Evolutionary conservation across 768 basidiomycete genomes (phyloP).

Genomic region (Lentinula boryana): DNA sequence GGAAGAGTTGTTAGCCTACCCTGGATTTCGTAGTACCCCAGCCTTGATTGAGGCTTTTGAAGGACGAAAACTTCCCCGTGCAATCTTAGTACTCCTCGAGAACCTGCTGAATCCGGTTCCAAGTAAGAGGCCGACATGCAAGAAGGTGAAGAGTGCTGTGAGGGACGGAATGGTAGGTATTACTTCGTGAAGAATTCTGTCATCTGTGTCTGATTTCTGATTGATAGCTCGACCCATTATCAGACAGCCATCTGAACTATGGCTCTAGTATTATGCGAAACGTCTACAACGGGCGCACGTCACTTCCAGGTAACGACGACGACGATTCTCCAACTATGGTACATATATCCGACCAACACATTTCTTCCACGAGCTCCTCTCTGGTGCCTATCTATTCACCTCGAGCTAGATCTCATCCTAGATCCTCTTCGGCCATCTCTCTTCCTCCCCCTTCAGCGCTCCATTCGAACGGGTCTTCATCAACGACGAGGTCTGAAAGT

Average conservation of each 20-base stretch:
- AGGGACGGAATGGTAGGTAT: constrained; percentile 66
- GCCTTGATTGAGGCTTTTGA: constrained; percentile 53
- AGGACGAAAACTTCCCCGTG: constrained; percentile 63
- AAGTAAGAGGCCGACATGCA: constrained; percentile 59
- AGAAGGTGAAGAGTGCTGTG: constrained; percentile 64
- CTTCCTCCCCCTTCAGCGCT: background rate
- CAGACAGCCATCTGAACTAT: background rate
- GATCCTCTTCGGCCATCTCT: background rate
- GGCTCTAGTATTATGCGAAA: background rate
- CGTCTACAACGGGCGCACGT: background rate
- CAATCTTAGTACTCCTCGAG: constrained; percentile 69
- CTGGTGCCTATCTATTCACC: background rate
- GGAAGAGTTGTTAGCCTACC: constrained; percentile 66
- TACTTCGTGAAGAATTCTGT: constrained; percentile 3
- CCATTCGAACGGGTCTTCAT: background rate
- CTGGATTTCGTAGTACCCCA: constrained; percentile 51
- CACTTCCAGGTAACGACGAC: background rate
- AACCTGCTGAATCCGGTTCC: constrained; percentile 61
- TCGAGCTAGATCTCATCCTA: background rate
- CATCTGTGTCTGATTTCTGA: constrained; percentile 21
- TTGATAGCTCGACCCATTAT: constrained; percentile 2
- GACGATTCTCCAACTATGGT: background rate
- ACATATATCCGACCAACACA: background rate
- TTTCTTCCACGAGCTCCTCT: background rate
- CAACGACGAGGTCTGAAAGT: background rate